Base-by-base conservation (phyloP, 805 yeast species). In the Candida maris region DNA sequence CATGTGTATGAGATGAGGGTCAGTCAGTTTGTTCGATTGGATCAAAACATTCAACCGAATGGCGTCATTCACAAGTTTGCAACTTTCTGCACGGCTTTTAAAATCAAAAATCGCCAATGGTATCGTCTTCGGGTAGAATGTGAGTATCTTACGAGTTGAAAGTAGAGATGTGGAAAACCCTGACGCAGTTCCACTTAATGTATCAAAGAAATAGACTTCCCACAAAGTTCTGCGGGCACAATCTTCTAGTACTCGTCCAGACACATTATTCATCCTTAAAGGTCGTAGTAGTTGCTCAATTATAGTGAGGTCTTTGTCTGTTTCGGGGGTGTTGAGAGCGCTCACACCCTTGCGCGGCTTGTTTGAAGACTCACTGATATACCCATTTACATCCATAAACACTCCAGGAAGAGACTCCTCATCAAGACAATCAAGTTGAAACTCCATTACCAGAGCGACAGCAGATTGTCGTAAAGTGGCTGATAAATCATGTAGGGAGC, bases 131-230 rank as follows among this genome's bases (percentile, higher is more conserved):
- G 79, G 79, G 45, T 56, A 72, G 1, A 61, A 43, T 3, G 67
- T 61, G n/a, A 58, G 49, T 24, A 67, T 55, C 20, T 59, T 54
- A 1, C 58, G 35, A 3, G 61, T 50, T 2, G 73, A 65, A 12
- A 74, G 42, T 8, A 53, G 46, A 2, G 77, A 70, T 10, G 62
- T 50, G 1, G 74, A 54, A 32, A 57, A 60, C 8, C 78, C 79
- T 33, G 73, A 75, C 1, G 79, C 75, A 5, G 77, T 72, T 1
- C 78, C 79, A 41, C 71, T 70, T 24, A 72, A 57, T 7, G 73
- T 69, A 50, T 73, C 79, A 34, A 73, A 60, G 46, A 71, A 73
- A 46, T 69, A 68, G 5, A 71, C 48, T 38, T 73, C 79, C 79
- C 79, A 73, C 41, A 71, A 65, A 8, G 71, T 61, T 38, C 75